Evolutionary conservation across 768 basidiomycete genomes (phyloP), one percentile per base, ranked within the genome.

Genomic region (Lactifluus piperatus): DNA sequence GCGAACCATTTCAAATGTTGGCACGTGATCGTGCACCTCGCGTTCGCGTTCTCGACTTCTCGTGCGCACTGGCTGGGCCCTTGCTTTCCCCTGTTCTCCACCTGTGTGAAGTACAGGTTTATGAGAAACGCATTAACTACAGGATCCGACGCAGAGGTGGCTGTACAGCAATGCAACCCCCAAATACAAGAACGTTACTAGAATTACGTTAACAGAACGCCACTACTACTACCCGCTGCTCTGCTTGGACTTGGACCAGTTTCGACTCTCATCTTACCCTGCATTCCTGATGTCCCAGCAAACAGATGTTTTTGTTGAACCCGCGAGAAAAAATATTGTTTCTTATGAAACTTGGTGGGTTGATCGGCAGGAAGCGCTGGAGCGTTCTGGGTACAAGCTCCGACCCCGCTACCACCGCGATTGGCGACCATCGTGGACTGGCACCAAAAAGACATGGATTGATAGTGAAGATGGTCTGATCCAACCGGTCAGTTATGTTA

Each of bases 371-470:
- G n/a, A 27, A 3, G 49, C 39, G 2, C 22, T 57, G 4, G 48
- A 56, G 24, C 24, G 1, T 5, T 29, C 48, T 11, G 56, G 56
- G 10, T 57, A 57, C n/a, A 34, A 44, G 50, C 50, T 57, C 26
- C 56, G 56, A 4, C 18, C 49, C 16, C 56, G 56, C 18, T 57
- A 44, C 26, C 49, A 34, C 7, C 50, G 32, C 16, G 43, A 18
- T n/a, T 52, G 51, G 57, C 5, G 11, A 27, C 57, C 57, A 5
- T 58, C 57, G 8, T 58, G 57, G 57, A 4, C 2, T 7, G 57
- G 57, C 34, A 52, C 51, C 0, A 9, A 41, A 1, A 58, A 47
- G 20, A 11, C 3, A 0, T 30, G 20, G n/a, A 3, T 18, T 2
- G 8, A 52, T 13, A 26, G 22, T 7, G 57, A 52, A 34, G 57